Percentiles rank a stretch among this genome's conserved stretches.
Conservation (phyloP, 352 stramenopile species). For the Phytophthora pisi region DNA sequence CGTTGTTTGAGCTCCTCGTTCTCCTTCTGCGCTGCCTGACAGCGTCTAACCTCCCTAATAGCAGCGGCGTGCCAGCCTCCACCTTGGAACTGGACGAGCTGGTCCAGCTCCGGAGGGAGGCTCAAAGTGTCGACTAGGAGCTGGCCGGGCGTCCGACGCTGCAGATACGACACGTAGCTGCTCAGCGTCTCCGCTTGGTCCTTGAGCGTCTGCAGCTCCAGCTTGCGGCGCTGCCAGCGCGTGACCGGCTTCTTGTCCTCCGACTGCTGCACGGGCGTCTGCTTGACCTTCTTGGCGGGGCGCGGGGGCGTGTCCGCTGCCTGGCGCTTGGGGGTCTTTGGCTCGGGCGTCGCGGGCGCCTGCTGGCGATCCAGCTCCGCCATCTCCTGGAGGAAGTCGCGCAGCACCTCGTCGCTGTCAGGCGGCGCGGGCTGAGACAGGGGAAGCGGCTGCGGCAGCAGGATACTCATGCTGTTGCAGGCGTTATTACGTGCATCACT, state of each 20-base stretch:
- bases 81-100: constrained; percentile 15
- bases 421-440: constrained; percentile 14
- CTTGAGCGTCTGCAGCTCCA: constrained; percentile 24
- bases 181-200: constrained; percentile 10
- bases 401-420: constrained; percentile 26
- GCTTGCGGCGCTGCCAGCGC: constrained; percentile 30
- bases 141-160: constrained; percentile 1
- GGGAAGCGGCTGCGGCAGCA: constrained; percentile 11
- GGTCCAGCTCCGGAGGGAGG: constrained; percentile 14
- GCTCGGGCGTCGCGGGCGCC: constrained; percentile 6
- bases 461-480: background rate
- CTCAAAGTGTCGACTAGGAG: background rate
- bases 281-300: background rate
- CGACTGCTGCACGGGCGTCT: background rate
- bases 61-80: constrained; percentile 18
- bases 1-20: constrained; percentile 24
- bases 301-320: constrained; percentile 1
- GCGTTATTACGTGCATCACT: background rate
- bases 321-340: constrained; percentile 5
- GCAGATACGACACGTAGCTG: constrained; percentile 16
- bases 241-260: constrained; percentile 1
- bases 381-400: constrained; percentile 43
- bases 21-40: constrained; percentile 11
- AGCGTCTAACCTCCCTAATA: constrained; percentile 7
- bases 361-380: constrained; percentile 44